phyloP scores from a whole-genome alignment of 306 rosid species.

The Dryas octopetala region DNA sequence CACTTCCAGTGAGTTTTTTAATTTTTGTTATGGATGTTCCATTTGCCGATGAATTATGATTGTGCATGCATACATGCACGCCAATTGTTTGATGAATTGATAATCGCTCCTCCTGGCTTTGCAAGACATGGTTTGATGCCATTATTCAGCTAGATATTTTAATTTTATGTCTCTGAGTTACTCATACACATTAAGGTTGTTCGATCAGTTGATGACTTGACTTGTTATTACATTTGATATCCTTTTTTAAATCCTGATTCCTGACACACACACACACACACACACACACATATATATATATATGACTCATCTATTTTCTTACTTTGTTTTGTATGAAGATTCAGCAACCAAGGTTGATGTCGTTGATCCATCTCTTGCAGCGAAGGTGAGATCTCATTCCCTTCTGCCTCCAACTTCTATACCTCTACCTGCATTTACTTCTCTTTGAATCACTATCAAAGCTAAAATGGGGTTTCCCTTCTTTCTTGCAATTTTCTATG shows the following conservation, averaged over 20 bases:
- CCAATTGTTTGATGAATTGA: slow-evolving; percentile 6
- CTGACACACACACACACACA: too few species aligned
- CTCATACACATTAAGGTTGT: too few species aligned
- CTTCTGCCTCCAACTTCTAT: not conserved
- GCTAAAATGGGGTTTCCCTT: not conserved
- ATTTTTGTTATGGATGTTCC: not conserved
- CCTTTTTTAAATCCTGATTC: not conserved
- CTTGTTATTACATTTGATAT: not conserved
- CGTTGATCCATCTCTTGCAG: slow-evolving; percentile 41
- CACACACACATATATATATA: not conserved
- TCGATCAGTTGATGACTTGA: not conserved
- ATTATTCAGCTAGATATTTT: too few species aligned
- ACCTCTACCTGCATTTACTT: slow-evolving; percentile 13
- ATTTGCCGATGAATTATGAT: not conserved
- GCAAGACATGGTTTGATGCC: too few species aligned
- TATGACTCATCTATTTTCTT: not conserved
- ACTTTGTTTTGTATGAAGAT: slow-evolving; percentile 21
- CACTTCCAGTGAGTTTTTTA: slow-evolving; percentile 29
- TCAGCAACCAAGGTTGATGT: slow-evolving; percentile 40
- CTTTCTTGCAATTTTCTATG: not conserved
- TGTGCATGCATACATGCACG: not conserved
- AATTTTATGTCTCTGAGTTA: too few species aligned
- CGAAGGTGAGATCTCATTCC: slow-evolving; percentile 59
- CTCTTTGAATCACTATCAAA: slow-evolving; percentile 1
- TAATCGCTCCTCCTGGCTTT: too few species aligned